Conservation (phyloP, 139 green algal species). For the Spirogloea muscicola region DNA sequence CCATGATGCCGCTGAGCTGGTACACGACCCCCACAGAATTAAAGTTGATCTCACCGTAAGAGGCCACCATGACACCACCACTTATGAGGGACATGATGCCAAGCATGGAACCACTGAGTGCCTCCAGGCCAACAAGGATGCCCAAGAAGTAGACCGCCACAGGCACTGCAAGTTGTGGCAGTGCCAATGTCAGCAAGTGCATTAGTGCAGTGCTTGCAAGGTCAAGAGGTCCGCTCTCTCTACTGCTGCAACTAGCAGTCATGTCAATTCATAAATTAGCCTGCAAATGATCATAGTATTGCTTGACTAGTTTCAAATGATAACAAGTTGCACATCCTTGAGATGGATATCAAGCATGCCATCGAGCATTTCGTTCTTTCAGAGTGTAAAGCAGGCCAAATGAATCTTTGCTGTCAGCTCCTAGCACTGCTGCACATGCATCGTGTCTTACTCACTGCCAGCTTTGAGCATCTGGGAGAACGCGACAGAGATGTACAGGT, state of each 20-base stretch:
- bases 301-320: no score
- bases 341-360: no score
- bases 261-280: no score
- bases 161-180: slow-evolving; percentile 44
- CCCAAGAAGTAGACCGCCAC: slow-evolving; percentile 58
- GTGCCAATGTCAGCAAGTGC: slow-evolving; percentile 8
- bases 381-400: no score
- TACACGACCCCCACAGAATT: slow-evolving; percentile 57
- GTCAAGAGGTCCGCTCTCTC: no score
- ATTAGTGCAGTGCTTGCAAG: no score
- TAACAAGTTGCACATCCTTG: no score
- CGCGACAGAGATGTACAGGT: slow-evolving; percentile 51
- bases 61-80: slow-evolving; percentile 53
- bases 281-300: no score
- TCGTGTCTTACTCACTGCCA: slow-evolving; percentile 50
- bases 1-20: slow-evolving; percentile 54
- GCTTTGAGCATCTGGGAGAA: slow-evolving; percentile 60
- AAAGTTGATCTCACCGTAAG: slow-evolving; percentile 55
- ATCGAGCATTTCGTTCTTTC: no score
- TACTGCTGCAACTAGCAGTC: no score
- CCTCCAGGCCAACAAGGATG: slow-evolving; percentile 50
- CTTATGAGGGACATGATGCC: slow-evolving; percentile 59
- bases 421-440: no score
- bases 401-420: no score
- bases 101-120: slow-evolving; percentile 36